phyloP scores from a whole-genome alignment of 495 filamentous ascomycete genomes.

The Penicillium egyptiacum region DNA sequence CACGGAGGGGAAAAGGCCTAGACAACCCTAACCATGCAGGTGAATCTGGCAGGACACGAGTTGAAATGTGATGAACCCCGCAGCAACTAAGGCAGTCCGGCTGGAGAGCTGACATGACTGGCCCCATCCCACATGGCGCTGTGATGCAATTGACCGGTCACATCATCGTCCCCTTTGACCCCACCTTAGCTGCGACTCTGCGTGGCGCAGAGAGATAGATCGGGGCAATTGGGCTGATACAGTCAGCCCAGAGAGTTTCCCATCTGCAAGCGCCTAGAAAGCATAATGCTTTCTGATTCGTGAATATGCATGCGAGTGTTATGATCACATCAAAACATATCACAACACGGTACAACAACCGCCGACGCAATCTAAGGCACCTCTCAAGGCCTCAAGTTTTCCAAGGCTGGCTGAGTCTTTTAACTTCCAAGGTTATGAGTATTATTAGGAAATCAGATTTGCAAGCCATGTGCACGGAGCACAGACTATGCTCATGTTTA shows the following conservation, averaged over 20 bases:
- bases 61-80: slow-evolving; percentile 33
- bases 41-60: slow-evolving; percentile 13
- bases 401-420: neutral
- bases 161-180: slow-evolving; percentile 25
- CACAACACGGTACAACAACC: neutral
- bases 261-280: slow-evolving; percentile 2
- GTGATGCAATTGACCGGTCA: slow-evolving; percentile 32
- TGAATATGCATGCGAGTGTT: neutral
- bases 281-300: neutral
- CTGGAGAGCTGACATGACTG: slow-evolving; percentile 23
- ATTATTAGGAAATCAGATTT: slow-evolving; percentile 8
- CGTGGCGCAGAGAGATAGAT: slow-evolving; percentile 22
- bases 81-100: slow-evolving; percentile 26
- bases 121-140: slow-evolving; percentile 27
- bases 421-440: neutral
- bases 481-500: neutral
- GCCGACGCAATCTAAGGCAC: neutral
- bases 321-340: neutral
- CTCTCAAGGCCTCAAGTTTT: neutral
- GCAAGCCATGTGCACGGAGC: slow-evolving; percentile 9
- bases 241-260: slow-evolving; percentile 5
- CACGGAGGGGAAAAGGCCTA: slow-evolving; percentile 12
- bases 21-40: slow-evolving; percentile 11
- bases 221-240: slow-evolving; percentile 18
- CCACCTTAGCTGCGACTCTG: slow-evolving; percentile 17